Conservation (phyloP, 2,329 filamentous ascomycete genomes). For the Coniochaeta sp. region DNA sequence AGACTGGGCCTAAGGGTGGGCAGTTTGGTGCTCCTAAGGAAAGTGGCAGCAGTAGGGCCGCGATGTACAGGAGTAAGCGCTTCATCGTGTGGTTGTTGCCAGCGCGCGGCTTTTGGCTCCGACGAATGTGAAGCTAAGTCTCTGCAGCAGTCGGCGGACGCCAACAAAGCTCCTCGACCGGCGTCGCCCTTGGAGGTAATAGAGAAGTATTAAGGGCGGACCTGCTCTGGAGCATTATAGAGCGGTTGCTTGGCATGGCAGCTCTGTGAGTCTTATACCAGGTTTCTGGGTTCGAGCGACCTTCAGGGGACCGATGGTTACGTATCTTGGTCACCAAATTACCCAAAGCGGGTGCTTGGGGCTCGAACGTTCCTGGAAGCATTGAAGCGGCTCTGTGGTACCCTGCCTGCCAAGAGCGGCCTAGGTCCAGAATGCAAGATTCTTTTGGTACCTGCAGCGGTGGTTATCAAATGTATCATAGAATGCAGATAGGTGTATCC, state of each 20-base stretch:
- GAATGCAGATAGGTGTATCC: not conserved
- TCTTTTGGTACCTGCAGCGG: not conserved
- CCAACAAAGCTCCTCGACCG: not conserved
- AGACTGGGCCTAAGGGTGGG: constrained; percentile 24
- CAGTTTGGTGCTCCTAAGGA: constrained; percentile 23
- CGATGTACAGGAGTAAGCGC: not conserved
- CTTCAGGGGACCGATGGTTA: not conserved
- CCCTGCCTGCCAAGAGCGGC: not conserved
- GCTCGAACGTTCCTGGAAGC: not conserved
- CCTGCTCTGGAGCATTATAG: not conserved
- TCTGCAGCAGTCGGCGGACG: not conserved
- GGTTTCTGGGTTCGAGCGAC: not conserved
- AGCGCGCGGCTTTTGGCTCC: not conserved
- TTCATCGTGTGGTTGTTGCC: not conserved
- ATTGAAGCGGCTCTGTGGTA: not conserved
- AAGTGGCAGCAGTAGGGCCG: not conserved
- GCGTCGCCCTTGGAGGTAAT: not conserved
- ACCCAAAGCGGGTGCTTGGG: not conserved
- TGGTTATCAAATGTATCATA: not conserved
- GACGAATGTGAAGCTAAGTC: not conserved
- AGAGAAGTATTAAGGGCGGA: not conserved
- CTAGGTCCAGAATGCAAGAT: not conserved
- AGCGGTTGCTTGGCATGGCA: not conserved
- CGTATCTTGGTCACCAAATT: too few relatives aligned
- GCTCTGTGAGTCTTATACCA: not conserved